These are phyloP conservation scores for Pochonia chlamydosporia DNA, from an alignment of 2,329 filamentous ascomycete genomes.

Conservation along the genomic window DNA sequence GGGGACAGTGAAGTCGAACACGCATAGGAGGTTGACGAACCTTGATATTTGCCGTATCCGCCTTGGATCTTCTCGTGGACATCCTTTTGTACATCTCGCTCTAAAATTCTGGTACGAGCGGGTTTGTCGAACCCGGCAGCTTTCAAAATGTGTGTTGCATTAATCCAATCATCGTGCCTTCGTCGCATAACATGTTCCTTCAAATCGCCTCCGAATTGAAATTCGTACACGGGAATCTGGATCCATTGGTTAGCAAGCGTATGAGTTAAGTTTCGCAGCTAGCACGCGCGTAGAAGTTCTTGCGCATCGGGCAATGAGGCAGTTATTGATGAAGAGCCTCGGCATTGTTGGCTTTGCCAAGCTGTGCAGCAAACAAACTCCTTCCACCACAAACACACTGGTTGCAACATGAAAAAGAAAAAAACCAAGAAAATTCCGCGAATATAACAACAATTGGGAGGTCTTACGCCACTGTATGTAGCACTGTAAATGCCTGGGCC, in stretches of 20 bases:
- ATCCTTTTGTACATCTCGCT: constrained; percentile 95
- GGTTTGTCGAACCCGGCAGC: constrained; percentile 97
- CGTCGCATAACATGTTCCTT: constrained; percentile 93
- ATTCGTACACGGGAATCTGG: constrained; percentile 92
- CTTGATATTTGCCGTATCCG: constrained; percentile 98
- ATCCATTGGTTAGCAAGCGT: background rate
- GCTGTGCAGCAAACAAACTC: background rate
- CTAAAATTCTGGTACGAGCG: constrained; percentile 86
- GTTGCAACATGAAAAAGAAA: too few relatives aligned
- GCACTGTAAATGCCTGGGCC: constrained; percentile 57
- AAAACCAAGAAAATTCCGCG: background rate
- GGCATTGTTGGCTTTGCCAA: background rate
- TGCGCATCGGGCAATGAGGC: too few relatives aligned
- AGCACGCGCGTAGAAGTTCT: too few relatives aligned
- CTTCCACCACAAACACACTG: too few relatives aligned
- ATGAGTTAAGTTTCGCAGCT: too few relatives aligned
- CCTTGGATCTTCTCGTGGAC: constrained; percentile 97
- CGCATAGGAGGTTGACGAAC: constrained; percentile 33
- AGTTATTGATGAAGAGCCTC: too few relatives aligned
- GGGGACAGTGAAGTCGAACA: too few relatives aligned
- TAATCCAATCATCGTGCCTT: constrained; percentile 92
- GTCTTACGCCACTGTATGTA: constrained; percentile 61
- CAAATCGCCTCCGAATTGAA: constrained; percentile 72
- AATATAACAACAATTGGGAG: background rate
- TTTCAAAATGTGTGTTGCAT: constrained; percentile 98